phyloP scores from a whole-genome alignment of 371 early-diverging fungal species.

The Gilbertella persicaria region DNA sequence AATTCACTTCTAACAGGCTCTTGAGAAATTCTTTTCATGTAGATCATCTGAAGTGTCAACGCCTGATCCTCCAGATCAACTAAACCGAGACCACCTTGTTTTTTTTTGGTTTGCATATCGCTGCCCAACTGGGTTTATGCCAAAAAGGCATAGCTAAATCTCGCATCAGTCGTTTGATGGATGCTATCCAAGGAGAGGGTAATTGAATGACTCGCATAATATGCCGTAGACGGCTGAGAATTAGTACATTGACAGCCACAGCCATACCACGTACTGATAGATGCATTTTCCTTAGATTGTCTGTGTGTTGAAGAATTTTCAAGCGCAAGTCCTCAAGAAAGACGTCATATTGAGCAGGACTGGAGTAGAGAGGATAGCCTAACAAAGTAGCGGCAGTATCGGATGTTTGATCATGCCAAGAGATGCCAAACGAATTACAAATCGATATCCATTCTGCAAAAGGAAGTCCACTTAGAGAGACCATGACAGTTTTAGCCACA shows the following conservation, averaged over 20 bases:
- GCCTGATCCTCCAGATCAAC: neutral
- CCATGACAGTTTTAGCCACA: slow-evolving; percentile 6
- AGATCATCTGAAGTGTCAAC: neutral
- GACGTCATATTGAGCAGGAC: too few relatives aligned
- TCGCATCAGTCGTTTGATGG: neutral
- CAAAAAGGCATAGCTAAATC: neutral
- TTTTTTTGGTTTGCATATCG: neutral
- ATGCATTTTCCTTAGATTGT: too few relatives aligned
- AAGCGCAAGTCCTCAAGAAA: too few relatives aligned
- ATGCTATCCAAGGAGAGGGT: neutral
- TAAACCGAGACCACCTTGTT: neutral
- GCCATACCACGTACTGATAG: too few relatives aligned
- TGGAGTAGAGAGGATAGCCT: slow-evolving; percentile 17
- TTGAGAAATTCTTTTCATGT: neutral
- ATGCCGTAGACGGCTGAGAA: slow-evolving; percentile 4
- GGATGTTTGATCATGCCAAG: neutral
- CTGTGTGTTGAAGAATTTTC: too few relatives aligned
- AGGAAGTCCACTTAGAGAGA: slow-evolving; percentile 8
- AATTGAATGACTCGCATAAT: slow-evolving; percentile 1
- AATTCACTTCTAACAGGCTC: neutral
- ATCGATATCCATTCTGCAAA: neutral
- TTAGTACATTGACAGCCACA: too few relatives aligned
- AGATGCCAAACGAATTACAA: neutral
- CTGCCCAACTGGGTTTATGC: neutral
- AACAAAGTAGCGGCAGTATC: slow-evolving; percentile 2